phyloP scores from a whole-genome alignment of 2,329 filamentous ascomycete species.

The Aschersonia sp. region DNA sequence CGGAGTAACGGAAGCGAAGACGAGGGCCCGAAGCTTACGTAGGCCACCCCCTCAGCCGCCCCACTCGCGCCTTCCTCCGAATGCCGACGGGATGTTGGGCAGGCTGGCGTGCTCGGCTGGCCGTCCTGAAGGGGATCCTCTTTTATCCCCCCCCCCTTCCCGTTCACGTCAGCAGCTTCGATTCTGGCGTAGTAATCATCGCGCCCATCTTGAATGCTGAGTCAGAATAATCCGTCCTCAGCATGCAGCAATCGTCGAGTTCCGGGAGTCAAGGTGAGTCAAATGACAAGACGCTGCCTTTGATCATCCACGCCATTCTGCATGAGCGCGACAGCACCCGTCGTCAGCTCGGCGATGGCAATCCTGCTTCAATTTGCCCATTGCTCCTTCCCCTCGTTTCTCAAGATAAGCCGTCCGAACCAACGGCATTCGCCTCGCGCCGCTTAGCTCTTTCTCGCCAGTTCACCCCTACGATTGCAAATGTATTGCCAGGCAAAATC shows the following conservation, averaged over 20 bases:
- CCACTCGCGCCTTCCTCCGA: background rate
- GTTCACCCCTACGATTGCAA: too few relatives aligned
- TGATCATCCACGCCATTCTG: background rate
- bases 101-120: background rate
- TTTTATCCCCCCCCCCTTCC: slow-evolving; percentile 5
- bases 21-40: background rate
- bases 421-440: too few relatives aligned
- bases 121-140: slow-evolving; percentile 3
- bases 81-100: background rate
- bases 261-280: slow-evolving; percentile 9
- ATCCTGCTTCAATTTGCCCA: too few relatives aligned
- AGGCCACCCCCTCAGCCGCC: background rate
- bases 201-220: slow-evolving; percentile 10
- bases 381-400: too few relatives aligned
- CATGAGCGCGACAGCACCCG: background rate
- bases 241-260: slow-evolving; percentile 9
- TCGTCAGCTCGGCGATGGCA: background rate
- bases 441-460: too few relatives aligned
- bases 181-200: slow-evolving; percentile 10
- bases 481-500: too few relatives aligned
- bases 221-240: slow-evolving; percentile 7
- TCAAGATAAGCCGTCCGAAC: too few relatives aligned
- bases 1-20: too few relatives aligned
- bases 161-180: slow-evolving; percentile 10
- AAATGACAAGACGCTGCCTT: background rate